A percentile compares a stretch with the other conserved stretches of the same genome.
Evolutionary conservation across 23 red algal genomes (phyloP).

Genomic region (Gracilaria gracilis): DNA sequence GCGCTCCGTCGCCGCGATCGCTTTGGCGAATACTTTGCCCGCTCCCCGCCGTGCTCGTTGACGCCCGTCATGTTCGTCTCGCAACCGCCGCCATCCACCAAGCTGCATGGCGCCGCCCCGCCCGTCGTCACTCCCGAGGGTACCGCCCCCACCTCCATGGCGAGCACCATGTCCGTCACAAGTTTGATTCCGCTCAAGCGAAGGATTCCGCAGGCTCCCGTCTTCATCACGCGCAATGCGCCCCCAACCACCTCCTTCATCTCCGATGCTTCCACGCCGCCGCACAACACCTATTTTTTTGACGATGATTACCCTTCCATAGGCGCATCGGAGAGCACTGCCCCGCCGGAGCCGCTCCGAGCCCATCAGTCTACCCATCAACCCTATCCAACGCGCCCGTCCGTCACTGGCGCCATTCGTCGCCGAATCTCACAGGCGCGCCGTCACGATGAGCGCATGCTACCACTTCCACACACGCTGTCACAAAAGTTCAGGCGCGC

Average conservation of each 20-base stretch:
- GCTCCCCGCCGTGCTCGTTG: too few relatives aligned
- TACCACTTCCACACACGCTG: neutral
- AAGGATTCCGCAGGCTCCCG: slow-evolving; percentile 7
- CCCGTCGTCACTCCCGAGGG: slow-evolving; percentile 34
- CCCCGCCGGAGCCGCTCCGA: neutral
- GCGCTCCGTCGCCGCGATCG: neutral
- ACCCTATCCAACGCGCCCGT: slow-evolving; percentile 1
- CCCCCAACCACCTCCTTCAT: slow-evolving; percentile 11
- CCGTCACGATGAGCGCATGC: neutral
- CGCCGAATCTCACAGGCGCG: slow-evolving; percentile 14
- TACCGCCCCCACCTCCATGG: neutral
- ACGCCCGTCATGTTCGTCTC: neutral
- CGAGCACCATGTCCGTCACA: neutral
- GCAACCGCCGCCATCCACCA: neutral
- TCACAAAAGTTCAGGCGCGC: slow-evolving; percentile 1
- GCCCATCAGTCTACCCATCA: neutral
- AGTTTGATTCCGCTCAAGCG: slow-evolving; percentile 32
- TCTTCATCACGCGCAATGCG: slow-evolving; percentile 2
- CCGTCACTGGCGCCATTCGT: slow-evolving; percentile 27
- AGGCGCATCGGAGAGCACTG: slow-evolving; percentile 28
- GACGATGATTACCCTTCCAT: slow-evolving; percentile 39
- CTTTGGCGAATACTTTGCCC: too few relatives aligned
- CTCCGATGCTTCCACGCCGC: neutral
- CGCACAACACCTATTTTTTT: neutral
- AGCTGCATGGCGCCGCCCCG: neutral